Percentiles rank a stretch among this genome's conserved stretches.
Evolutionary conservation across 1,284 basidiomycete species (phyloP).

Genomic region (Puccinia brachypodii): DNA sequence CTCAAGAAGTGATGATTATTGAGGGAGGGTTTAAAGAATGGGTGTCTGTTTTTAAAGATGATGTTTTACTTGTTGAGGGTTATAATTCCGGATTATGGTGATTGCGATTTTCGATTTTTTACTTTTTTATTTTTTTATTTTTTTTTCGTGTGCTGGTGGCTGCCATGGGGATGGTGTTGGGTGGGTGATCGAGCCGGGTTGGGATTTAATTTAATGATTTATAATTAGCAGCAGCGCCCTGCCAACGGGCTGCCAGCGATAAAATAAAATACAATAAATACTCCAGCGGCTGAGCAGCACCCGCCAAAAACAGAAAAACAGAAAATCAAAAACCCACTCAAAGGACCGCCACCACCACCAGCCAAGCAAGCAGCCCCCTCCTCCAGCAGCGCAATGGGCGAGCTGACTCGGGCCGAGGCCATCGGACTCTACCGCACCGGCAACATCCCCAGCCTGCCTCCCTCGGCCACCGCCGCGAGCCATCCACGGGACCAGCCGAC

Average conservation of each 20-base stretch:
- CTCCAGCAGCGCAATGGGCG: background rate
- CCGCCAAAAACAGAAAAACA: no score
- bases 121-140: background rate
- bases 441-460: constrained; percentile 1
- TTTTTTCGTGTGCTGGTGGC: no score
- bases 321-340: no score
- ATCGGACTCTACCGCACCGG: constrained; percentile 27
- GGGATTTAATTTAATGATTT: no score
- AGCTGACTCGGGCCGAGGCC: constrained; percentile 30
- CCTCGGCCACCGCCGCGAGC: background rate
- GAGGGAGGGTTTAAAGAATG: constrained; percentile 29
- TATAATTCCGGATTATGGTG: constrained; percentile 27
- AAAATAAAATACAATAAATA: no score
- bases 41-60: constrained; percentile 4
- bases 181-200: no score
- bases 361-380: background rate
- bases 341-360: background rate
- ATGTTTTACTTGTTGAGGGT: constrained; percentile 28
- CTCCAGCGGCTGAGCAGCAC: no score
- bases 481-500: background rate
- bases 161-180: no score
- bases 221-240: no score
- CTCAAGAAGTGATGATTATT: constrained; percentile 23
- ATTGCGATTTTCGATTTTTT: no score
- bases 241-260: no score